Conservation (phyloP, 2,329 filamentous ascomycete genomes). For the Aureobasidium sp. region DNA sequence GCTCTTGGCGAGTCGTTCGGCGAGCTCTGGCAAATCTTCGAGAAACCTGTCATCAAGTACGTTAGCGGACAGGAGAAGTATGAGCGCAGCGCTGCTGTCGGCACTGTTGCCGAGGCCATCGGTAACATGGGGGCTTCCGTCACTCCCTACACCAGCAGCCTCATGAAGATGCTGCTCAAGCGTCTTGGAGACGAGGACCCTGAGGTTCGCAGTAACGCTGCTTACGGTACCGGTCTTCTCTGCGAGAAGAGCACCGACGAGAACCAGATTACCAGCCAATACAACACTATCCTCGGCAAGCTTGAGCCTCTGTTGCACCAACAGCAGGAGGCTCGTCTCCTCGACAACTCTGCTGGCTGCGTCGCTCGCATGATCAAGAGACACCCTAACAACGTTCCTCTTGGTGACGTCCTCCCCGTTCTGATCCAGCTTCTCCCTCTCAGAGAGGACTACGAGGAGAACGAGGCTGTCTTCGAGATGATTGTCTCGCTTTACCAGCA, state of each 20-base stretch:
- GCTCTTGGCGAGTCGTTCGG: constrained; percentile 75
- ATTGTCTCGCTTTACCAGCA: constrained; percentile 76
- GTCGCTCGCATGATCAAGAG: constrained; percentile 86
- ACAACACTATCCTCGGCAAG: constrained; percentile 71
- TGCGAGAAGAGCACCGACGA: constrained; percentile 72
- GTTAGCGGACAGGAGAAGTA: constrained; percentile 77
- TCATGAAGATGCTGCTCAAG: constrained; percentile 77
- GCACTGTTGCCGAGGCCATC: constrained; percentile 85
- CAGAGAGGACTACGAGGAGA: constrained; percentile 93
- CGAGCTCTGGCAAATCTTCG: constrained; percentile 92
- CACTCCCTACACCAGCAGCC: constrained; percentile 68
- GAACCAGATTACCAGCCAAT: constrained; percentile 66
- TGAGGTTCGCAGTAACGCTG: constrained; percentile 91
- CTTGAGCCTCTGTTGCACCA: constrained; percentile 73
- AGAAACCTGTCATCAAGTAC: constrained; percentile 84
- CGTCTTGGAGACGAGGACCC: constrained; percentile 82
- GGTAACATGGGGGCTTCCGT: constrained; percentile 76
- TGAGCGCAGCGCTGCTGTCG: constrained; percentile 84
- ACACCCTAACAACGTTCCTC: constrained; percentile 74
- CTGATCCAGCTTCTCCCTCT: constrained; percentile 75
- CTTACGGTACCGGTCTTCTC: constrained; percentile 82
- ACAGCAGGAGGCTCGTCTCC: constrained; percentile 69
- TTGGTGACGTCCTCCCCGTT: constrained; percentile 73
- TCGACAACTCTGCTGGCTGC: constrained; percentile 91
- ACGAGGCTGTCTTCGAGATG: constrained; percentile 86